Conservation (phyloP, 192 early-diverging fungal species). For the Globomyces pollinis-pini region DNA sequence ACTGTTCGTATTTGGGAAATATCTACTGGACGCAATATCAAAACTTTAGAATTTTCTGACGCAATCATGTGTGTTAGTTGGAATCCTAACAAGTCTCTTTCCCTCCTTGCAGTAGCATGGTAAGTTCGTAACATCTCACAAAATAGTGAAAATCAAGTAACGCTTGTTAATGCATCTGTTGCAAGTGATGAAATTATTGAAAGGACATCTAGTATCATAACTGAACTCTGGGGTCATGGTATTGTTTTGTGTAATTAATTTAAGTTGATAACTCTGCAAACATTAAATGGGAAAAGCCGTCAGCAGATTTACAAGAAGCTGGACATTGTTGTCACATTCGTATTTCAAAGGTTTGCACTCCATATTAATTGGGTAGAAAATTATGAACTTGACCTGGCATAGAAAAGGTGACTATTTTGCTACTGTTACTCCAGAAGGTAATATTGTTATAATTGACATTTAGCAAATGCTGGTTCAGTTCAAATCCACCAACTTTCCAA, state of each 20-base stretch:
- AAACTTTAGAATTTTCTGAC: slow-evolving; percentile 64
- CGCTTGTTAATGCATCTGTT: slow-evolving; percentile 26
- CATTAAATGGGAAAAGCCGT: slow-evolving; percentile 26
- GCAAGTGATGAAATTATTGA: slow-evolving; percentile 11
- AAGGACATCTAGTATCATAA: slow-evolving; percentile 24
- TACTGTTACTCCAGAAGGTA: slow-evolving; percentile 73
- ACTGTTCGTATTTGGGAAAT: slow-evolving; percentile 90
- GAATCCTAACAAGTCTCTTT: slow-evolving; percentile 77
- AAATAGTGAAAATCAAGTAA: slow-evolving; percentile 28
- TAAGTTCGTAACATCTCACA: slow-evolving; percentile 15
- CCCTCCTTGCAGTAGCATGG: slow-evolving; percentile 68
- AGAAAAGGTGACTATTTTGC: slow-evolving; percentile 94
- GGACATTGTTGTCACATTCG: not conserved
- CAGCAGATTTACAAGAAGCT: not conserved
- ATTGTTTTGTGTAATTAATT: not conserved
- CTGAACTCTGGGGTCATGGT: slow-evolving; percentile 17
- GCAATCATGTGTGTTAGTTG: slow-evolving; percentile 71
- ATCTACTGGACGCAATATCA: slow-evolving; percentile 76
- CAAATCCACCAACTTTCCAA: slow-evolving; percentile 88
- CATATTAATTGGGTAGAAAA: slow-evolving; percentile 28
- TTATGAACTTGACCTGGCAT: slow-evolving; percentile 88
- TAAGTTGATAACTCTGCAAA: slow-evolving; percentile 1
- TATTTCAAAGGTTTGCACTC: slow-evolving; percentile 5
- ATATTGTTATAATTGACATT: slow-evolving; percentile 3
- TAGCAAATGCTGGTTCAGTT: slow-evolving; percentile 57